Evolutionary conservation across 768 basidiomycete species (phyloP).

Genomic region (Leccinellum rugosiceps): DNA sequence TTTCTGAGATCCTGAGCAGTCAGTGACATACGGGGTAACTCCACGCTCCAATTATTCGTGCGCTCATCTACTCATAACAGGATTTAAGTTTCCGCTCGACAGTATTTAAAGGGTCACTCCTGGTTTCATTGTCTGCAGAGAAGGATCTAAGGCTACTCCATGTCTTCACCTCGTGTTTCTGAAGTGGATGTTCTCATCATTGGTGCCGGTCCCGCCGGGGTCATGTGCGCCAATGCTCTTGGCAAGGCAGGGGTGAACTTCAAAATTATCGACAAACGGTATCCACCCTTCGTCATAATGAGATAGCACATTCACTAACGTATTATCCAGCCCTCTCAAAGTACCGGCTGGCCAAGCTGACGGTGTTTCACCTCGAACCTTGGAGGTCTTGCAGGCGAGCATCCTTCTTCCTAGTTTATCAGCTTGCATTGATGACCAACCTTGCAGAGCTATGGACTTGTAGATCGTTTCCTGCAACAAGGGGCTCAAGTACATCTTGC

Average conservation of each 20-base stretch:
- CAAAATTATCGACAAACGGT: constrained; percentile 41
- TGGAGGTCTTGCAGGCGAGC: constrained; percentile 46
- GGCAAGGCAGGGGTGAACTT: constrained; percentile 36
- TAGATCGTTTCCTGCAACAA: constrained; percentile 55
- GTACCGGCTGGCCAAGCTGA: constrained; percentile 30
- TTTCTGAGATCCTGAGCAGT: background rate
- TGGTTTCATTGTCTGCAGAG: constrained; percentile 3
- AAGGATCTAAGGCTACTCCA: background rate
- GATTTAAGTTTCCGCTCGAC: background rate
- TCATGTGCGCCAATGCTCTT: constrained; percentile 43
- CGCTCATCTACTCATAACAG: background rate
- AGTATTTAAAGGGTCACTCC: background rate
- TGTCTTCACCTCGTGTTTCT: constrained; percentile 20
- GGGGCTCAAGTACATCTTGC: constrained; percentile 66
- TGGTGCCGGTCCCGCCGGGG: constrained; percentile 42
- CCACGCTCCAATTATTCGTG: background rate
- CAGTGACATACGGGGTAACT: background rate
- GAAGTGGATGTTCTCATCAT: constrained; percentile 41
- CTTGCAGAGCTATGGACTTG: constrained; percentile 69
- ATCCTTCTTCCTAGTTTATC: background rate
- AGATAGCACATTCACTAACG: background rate
- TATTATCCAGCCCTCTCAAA: constrained; percentile 7
- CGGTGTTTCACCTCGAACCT: constrained; percentile 25
- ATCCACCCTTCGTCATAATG: background rate
- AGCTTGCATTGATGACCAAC: background rate